Conservation (phyloP, 2,329 filamentous ascomycete species). For the Talaromyces sp. region DNA sequence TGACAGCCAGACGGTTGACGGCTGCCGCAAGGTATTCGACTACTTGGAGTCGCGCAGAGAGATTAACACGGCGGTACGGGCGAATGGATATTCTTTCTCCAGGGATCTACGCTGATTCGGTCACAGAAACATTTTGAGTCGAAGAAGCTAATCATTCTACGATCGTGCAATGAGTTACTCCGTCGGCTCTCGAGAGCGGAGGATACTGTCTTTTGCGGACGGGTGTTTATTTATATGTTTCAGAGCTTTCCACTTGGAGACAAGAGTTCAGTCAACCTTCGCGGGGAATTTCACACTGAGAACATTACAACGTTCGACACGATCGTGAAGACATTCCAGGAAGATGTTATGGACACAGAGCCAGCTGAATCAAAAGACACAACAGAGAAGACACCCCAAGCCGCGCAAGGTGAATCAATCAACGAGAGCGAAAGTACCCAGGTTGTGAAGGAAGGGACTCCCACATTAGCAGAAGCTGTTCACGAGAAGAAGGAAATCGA, state of each 20-base stretch:
- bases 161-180: constrained; percentile 93
- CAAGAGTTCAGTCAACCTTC: constrained; percentile 93
- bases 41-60: constrained; percentile 92
- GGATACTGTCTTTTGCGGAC: constrained; percentile 93
- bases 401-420: constrained; percentile 25
- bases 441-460: constrained; percentile 12
- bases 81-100: constrained; percentile 1
- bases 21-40: constrained; percentile 87
- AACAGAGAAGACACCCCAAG: constrained; percentile 33
- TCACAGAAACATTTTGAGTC: constrained; percentile 66
- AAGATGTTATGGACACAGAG: constrained; percentile 62
- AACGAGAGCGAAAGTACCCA: constrained; percentile 18
- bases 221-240: constrained; percentile 98
- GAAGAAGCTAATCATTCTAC: constrained; percentile 84
- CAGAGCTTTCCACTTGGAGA: constrained; percentile 96
- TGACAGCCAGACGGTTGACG: constrained; percentile 91
- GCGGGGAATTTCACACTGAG: constrained; percentile 92
- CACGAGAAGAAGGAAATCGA: constrained; percentile 23
- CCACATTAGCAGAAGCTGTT: not conserved
- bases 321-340: constrained; percentile 37
- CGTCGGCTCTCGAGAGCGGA: constrained; percentile 90
- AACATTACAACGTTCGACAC: constrained; percentile 86
- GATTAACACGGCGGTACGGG: constrained; percentile 69
- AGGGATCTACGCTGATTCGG: constrained; percentile 22
- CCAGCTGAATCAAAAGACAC: constrained; percentile 35